Conservation (phyloP, 495 filamentous ascomycete species). For the Schizothecium vesticola region DNA sequence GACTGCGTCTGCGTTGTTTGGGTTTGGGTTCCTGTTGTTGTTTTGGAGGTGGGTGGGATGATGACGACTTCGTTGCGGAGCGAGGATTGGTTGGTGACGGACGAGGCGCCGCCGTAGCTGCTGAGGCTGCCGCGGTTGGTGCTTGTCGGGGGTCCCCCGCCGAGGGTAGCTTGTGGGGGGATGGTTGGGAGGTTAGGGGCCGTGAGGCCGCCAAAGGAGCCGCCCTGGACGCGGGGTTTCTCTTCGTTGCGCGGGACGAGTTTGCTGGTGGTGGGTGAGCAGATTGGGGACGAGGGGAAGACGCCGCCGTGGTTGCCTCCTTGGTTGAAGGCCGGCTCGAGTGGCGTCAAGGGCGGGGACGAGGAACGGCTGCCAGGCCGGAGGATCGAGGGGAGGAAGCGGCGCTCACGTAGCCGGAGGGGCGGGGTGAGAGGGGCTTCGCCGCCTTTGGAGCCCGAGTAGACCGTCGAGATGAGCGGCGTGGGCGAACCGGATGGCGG, state of each 20-base stretch:
- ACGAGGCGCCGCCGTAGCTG: constrained; percentile 1
- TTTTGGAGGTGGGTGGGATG: neutral
- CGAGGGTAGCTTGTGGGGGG: neutral
- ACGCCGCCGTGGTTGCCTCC: constrained; percentile 1
- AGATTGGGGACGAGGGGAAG: constrained; percentile 26
- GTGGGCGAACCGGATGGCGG: constrained; percentile 29
- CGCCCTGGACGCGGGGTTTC: constrained; percentile 11
- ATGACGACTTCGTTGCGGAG: constrained; percentile 17
- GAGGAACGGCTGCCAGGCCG: constrained; percentile 25
- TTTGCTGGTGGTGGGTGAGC: constrained; percentile 30
- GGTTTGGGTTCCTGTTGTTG: neutral
- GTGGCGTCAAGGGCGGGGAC: constrained; percentile 26
- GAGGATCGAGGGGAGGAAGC: constrained; percentile 35
- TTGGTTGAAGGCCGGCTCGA: constrained; percentile 25
- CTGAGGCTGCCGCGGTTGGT: constrained; percentile 6
- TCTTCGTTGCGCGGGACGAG: constrained; percentile 27
- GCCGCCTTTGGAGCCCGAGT: constrained; percentile 23
- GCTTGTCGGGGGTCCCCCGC: neutral
- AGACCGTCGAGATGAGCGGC: constrained; percentile 35
- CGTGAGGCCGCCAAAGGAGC: neutral
- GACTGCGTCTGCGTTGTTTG: neutral
- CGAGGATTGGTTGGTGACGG: constrained; percentile 13
- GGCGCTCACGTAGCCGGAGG: constrained; percentile 40
- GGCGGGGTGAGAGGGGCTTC: constrained; percentile 32
- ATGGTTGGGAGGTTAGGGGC: constrained; percentile 1